phyloP scores from a whole-genome alignment of 179 eudicot genomes.

The Drosera spatulata region DNA sequence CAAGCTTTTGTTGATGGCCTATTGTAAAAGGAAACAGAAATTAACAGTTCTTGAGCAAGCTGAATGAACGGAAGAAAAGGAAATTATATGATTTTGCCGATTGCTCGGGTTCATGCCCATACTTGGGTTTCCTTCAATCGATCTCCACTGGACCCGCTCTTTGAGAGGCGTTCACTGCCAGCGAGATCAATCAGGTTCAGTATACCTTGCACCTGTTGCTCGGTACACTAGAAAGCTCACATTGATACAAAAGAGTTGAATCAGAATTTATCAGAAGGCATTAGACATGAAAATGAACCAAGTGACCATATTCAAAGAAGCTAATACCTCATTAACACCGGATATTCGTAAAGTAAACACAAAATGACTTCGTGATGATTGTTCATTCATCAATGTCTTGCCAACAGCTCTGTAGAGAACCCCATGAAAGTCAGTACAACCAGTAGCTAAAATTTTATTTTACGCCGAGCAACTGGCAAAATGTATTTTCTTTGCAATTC shows the following conservation, averaged over 20 bases:
- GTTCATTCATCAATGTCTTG: constrained; percentile 80
- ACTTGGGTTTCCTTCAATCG: constrained; percentile 76
- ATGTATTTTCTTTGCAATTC: too few species aligned
- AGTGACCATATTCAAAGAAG: background rate
- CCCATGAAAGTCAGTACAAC: too few species aligned
- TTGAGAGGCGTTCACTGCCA: constrained; percentile 75
- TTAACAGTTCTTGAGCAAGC: background rate
- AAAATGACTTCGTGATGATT: constrained; percentile 92
- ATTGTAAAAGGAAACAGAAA: background rate
- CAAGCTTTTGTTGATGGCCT: constrained; percentile 74
- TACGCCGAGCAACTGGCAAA: background rate
- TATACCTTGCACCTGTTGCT: constrained; percentile 62
- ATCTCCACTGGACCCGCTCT: constrained; percentile 80
- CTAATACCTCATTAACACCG: constrained; percentile 59
- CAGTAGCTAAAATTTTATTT: too few species aligned
- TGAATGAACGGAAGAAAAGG: background rate
- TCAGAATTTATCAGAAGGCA: constrained; percentile 15
- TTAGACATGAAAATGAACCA: constrained; percentile 12
- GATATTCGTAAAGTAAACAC: constrained; percentile 68
- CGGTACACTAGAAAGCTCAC: constrained; percentile 42
- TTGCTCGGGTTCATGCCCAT: background rate
- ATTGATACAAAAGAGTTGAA: background rate
- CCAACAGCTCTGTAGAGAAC: constrained; percentile 46
- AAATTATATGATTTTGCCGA: too few species aligned
- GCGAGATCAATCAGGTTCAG: constrained; percentile 76